A percentile compares a stretch with the other conserved stretches of the same genome.
phyloP scores from a whole-genome alignment of 257 asterid genomes.

The Nicotiana obtusifolia region DNA sequence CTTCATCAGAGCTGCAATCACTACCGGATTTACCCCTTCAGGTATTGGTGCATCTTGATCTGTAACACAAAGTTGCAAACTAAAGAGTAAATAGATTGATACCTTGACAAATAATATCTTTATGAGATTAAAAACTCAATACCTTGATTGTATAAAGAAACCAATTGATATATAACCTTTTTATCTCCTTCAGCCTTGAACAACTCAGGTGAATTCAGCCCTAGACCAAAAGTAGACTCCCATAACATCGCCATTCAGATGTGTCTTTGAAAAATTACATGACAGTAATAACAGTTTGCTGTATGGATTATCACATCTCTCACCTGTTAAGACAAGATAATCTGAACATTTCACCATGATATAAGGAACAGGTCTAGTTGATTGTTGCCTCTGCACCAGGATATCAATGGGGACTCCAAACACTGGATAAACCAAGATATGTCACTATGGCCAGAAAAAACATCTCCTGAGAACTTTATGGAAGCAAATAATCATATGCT shows the following conservation, averaged over 20 bases:
- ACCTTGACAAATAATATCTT: neutral
- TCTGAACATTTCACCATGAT: conserved; percentile 77
- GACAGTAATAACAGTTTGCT: neutral
- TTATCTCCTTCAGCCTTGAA: conserved; percentile 82
- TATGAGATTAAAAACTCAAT: conserved; percentile 7
- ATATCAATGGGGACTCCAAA: conserved; percentile 79
- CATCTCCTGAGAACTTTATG: neutral
- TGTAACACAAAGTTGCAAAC: conserved; percentile 21
- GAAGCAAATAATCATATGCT: conserved; percentile 1
- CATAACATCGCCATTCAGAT: neutral
- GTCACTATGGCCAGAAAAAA: conserved; percentile 6
- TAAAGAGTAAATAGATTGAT: neutral
- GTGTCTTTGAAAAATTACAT: neutral
- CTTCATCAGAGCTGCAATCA: conserved; percentile 76
- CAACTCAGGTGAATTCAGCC: conserved; percentile 62
- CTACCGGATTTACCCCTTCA: conserved; percentile 56
- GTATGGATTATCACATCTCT: neutral
- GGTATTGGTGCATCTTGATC: conserved; percentile 71
- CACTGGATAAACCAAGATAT: conserved; percentile 35
- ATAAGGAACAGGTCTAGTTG: conserved; percentile 59
- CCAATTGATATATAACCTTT: conserved; percentile 62
- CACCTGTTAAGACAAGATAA: conserved; percentile 83
- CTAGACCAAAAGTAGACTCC: conserved; percentile 30
- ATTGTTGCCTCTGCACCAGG: conserved; percentile 72
- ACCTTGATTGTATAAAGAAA: conserved; percentile 81